A percentile compares a stretch with the other conserved stretches of the same genome.
Evolutionary conservation across 1,284 basidiomycete species (phyloP).

Genomic region (Trametes hirsuta): DNA sequence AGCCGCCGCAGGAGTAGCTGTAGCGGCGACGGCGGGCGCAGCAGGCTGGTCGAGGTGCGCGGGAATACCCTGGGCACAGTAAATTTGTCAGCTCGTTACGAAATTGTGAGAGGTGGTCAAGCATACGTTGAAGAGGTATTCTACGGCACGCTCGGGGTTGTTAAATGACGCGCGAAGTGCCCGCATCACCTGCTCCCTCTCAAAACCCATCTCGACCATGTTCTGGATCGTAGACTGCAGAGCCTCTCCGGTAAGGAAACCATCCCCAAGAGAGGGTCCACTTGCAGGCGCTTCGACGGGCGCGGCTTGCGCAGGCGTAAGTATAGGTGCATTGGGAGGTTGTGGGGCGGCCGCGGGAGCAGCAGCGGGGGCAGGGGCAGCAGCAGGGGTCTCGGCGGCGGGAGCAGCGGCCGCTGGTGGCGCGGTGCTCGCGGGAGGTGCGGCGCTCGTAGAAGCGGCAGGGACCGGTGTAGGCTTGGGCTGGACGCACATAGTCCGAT

Average conservation of each 20-base stretch:
- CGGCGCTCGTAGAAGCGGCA: constrained; percentile 34
- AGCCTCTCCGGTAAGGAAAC: constrained; percentile 76
- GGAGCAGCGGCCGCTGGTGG: constrained; percentile 35
- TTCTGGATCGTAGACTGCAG: constrained; percentile 79
- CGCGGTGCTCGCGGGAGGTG: constrained; percentile 36
- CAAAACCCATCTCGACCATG: constrained; percentile 96
- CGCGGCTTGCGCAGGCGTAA: constrained; percentile 41
- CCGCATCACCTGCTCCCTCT: constrained; percentile 81
- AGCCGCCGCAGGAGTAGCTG: constrained; percentile 42
- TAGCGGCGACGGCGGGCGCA: constrained; percentile 38
- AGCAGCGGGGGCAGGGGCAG: constrained; percentile 38
- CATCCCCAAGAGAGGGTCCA: constrained; percentile 49
- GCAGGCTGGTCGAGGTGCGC: constrained; percentile 58
- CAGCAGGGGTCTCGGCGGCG: constrained; percentile 33
- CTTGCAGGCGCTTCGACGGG: constrained; percentile 41
- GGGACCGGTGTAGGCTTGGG: constrained; percentile 56
- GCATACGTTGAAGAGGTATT: constrained; percentile 93
- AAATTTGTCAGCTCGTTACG: constrained; percentile 3
- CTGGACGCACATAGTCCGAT: constrained; percentile 34
- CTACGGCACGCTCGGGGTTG: constrained; percentile 97
- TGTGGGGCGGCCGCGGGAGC: constrained; percentile 41
- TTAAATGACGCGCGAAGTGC: constrained; percentile 96
- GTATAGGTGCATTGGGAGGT: constrained; percentile 37
- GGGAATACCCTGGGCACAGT: constrained; percentile 72
- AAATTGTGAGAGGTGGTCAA: background rate